A percentile compares a stretch with the other conserved stretches of the same genome.
Conservation (phyloP, 179 eudicot species). For the Carnegiea gigantea region DNA sequence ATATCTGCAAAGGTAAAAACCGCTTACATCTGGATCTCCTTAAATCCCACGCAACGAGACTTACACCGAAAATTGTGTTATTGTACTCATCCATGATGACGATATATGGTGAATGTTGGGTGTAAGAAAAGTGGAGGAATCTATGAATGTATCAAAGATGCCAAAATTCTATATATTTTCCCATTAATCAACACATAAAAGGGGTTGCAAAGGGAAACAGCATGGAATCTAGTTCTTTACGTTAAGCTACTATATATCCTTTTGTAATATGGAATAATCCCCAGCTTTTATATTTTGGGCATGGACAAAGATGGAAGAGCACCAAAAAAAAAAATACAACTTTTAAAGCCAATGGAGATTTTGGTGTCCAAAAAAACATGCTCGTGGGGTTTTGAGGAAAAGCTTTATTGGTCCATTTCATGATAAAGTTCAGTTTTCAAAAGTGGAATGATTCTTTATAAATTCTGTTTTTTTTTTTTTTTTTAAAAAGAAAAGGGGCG, state of each 20-base stretch:
- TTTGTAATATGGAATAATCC: constrained; percentile 12
- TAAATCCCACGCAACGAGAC: too few relatives aligned
- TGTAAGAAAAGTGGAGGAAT: constrained; percentile 11
- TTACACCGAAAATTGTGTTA: too few relatives aligned
- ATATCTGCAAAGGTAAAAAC: too few relatives aligned
- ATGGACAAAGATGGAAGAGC: constrained; percentile 24
- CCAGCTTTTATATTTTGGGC: constrained; percentile 23
- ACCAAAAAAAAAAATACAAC: constrained; percentile 27
- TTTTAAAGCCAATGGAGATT: constrained; percentile 27
- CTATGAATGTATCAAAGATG: constrained; percentile 18
- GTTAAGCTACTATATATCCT: constrained; percentile 11
- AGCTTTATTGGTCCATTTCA: constrained; percentile 15
- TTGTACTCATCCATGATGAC: too few relatives aligned
- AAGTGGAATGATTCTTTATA: constrained; percentile 35
- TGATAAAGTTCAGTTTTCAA: constrained; percentile 34
- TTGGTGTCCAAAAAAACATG: constrained; percentile 28
- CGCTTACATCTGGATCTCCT: too few relatives aligned
- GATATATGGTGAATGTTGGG: background rate
- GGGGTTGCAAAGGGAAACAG: constrained; percentile 5
- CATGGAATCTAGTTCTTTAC: constrained; percentile 22
- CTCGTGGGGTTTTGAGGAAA: constrained; percentile 33
- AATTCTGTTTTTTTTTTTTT: too few relatives aligned
- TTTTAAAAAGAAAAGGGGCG: background rate
- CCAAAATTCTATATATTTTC: background rate
- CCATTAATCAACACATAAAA: background rate